Base-by-base conservation (phyloP, 2,329 filamentous ascomycete species). In the Colletotrichum chrysophilum region DNA sequence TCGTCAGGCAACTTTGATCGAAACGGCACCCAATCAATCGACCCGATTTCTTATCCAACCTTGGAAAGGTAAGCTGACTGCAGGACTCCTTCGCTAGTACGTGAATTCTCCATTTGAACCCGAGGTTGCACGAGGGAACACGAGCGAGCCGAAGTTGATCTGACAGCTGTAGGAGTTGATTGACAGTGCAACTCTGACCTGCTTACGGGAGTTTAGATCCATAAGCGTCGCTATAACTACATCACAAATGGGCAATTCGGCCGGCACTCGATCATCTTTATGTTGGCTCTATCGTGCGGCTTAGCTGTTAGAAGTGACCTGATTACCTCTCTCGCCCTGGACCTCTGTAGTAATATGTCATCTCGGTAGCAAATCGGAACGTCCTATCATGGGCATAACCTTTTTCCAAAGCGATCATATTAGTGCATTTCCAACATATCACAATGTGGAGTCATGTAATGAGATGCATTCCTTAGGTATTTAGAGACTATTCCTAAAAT, bases 301-400 rank as follows among this genome's bases (percentile, higher is more conserved):
- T 21, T 48, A 12, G 43, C 43, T 7, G 4, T 48, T 9, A 3
- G n/a, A 48, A 10, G 5, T 43, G 16, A 13, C 10, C 43, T 10
- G 5, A 1, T n/a, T 48, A 48, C 9, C 10, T 18, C 9, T n/a
- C 3, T 48, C 18, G 18, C 18, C 38, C 3, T 12, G 38, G 18
- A n/a, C 38, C 38, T 48, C 18, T 18, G 9, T 48, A n/a, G 16
- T 43, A 7, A 48, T n/a, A 48, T 48, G 5, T 7, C 18, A 5
- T 48, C 5, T 0, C 4, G 8, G 3, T n/a, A 7, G 0, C 38
- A n/a, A 10, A n/a, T n/a, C 9, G 9, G 12, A 18, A 48, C 18
- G 18, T 12, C 6, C 10, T 3, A 21, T n/a, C 10, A 48, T 21
- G 0, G 5, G 10, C 43, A 4, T n/a, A 7, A 21, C 5, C 0